Base-by-base conservation (phyloP, 2,329 filamentous ascomycete genomes). In the Ilyonectria sp. region DNA sequence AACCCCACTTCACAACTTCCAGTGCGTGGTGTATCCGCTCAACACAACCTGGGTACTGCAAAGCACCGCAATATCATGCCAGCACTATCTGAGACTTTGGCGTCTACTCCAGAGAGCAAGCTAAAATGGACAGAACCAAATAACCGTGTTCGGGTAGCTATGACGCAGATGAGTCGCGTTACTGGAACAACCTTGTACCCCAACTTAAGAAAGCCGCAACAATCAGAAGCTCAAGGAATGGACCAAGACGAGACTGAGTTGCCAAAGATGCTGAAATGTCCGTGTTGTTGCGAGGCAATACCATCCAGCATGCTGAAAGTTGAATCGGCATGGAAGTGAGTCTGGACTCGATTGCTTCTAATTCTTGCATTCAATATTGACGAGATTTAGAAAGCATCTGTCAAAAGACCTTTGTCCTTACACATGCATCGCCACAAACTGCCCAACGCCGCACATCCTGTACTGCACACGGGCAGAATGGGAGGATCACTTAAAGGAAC, bases 341-440 rank as follows among this genome's bases (percentile, higher is more conserved):
- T 54, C n/a, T 19, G 19, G n/a, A 1, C 10, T 26, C 19, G 13
- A 5, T 2, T 19, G 17, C 10, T 40, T 15, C 17, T 40, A 6
- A 4, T 17, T 15, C 6, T 9, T 9, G 21, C 9, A 44, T 46
- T 53, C 5, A 46, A 40, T 2, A 17, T 29, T 56, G 5, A 31
- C 19, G 15, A 6, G 13, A 40, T 40, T 40, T 40, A 70, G 68
- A 49, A 52, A 70, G 17, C 65, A 70, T 54, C 49, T 70, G 1
- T 52, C 57, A 10, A 54, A 31, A n/a, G 65, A 70, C n/a, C n/a
- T 68, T 11, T 60, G 49, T 33, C 65, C 68, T n/a, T 70, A 70
- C 21, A 70, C 68, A 11, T 70, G 68, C 37, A 68, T 70, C n/a
- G 68, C 65, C 5, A 11, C 64, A 15, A 6, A 65, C 17, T 70